Base-by-base conservation (phyloP, 192 early-diverging fungal species). In the Podila horticola region DNA sequence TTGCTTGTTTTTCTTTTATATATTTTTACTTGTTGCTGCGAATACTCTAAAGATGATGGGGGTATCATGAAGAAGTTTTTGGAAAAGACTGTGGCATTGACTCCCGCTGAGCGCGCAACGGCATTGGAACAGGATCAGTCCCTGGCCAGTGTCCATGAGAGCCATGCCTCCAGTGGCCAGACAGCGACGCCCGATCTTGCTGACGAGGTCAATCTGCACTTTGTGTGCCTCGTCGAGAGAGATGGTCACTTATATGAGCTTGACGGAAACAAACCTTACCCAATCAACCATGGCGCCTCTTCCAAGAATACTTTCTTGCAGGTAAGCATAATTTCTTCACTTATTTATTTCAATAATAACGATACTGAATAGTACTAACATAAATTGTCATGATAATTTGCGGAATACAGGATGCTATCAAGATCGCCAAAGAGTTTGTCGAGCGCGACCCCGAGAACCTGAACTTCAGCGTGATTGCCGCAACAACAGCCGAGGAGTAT, bases 231-330 rank as follows among this genome's bases (percentile, higher is more conserved):
- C 86, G 88, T 96, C 20, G 79, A 89, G 33, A 85, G 90, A 7
- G 93, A 94, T 30, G 94, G 94, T 34, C 79, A 88, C 7, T 48
- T 99, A 9, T 97, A 93, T 67, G 96, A 99, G 77, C 83, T 98
- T 62, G 98, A 99, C 76, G 97, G 96, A 36, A 85, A 90, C 38
- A 93, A 92, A 58, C 82, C 84, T 5, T 91, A 88, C 31, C 97
- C 97, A 28, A 91, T 98, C 65, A 91, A 95, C 82, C 96, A 95
- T 71, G 97, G 97, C 2, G 74, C 82, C 31, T 84, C 85, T 22
- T 75, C 82, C 3, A 84, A 93, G 67, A 67, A 73, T 5, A 61
- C 66, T 28, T 79, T 95, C 34, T 81, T 96, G 17, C 61, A 74
- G 74, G 91, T 90, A 82, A 51, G 69, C 71, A 12, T 6, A 28